These are phyloP conservation scores for Russula sp. DNA, from an alignment of 768 basidiomycete species.

Conservation along the genomic window DNA sequence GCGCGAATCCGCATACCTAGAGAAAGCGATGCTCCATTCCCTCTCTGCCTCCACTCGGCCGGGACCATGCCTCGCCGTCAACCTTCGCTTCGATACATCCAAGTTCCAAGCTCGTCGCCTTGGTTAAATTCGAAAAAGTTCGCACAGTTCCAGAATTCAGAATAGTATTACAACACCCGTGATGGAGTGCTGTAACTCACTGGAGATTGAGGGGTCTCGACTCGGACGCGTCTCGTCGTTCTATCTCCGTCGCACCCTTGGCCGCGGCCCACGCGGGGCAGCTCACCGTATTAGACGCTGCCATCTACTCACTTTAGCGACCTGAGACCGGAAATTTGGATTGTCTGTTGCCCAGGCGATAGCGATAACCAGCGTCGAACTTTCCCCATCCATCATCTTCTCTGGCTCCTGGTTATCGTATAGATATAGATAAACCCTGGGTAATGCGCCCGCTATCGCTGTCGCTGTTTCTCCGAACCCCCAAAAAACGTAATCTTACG, in stretches of 20 bases:
- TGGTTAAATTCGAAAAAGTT: background rate
- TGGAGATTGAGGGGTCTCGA: background rate
- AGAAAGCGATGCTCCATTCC: too few relatives aligned
- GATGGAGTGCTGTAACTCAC: too few relatives aligned
- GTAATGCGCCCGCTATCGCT: background rate
- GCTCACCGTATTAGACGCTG: background rate
- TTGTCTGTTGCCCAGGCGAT: background rate
- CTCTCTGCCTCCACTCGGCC: too few relatives aligned
- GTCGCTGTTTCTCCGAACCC: background rate
- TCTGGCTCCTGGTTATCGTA: background rate
- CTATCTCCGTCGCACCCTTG: background rate
- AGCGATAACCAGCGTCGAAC: background rate
- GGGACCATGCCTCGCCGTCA: too few relatives aligned
- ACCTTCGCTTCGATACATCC: too few relatives aligned
- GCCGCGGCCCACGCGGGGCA: background rate
- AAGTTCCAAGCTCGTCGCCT: too few relatives aligned
- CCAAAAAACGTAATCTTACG: background rate
- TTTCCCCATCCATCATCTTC: background rate
- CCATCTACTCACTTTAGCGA: background rate
- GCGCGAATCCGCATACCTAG: too few relatives aligned
- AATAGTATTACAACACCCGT: background rate
- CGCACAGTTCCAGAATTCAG: background rate
- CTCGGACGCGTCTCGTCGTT: background rate
- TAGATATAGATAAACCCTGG: background rate
- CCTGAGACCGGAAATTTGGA: background rate